Evolutionary conservation across 2,329 filamentous ascomycete species (phyloP), one percentile per base, ranked within the genome.

Genomic region (Microsporum ferrugineum): DNA sequence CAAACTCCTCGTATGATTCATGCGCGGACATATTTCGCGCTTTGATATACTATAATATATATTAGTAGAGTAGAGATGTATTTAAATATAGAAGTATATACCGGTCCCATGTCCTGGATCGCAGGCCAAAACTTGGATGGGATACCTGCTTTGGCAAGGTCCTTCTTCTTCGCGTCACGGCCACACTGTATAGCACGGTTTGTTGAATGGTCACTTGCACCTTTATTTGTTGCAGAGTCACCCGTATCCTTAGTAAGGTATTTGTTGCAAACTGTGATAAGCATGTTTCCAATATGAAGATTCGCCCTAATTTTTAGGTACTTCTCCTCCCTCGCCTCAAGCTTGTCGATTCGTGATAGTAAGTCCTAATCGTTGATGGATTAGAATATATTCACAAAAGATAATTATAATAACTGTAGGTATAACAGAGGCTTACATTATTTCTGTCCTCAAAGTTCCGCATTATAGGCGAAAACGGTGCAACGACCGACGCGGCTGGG

Each of bases 51-150:
- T 53, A 53, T 53, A 53, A 34, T 31, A 51, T 51, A 51, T 51
- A 53, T 53, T 53, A 53, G 47, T 23, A 53, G 47, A 53, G 47
- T 53, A 53, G 47, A 53, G 47, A 34, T 53, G 47, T 53, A 53
- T 33, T 34, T 53, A 34, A 34, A 53, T 53, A 53, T 53, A 34
- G 47, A 53, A 53, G 29, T 53, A 53, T 53, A 53, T 53, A 53
- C 47, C 10, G 47, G 47, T 34, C 47, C 47, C 47, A 51, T 53
- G 47, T 53, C 27, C 47, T 53, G 47, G 31, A 34, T 31, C 31
- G 47, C 47, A 53, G 47, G 47, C 47, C 47, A 53, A 53, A 53
- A 53, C 47, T 53, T 53, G 27, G 47, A 53, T 17, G 29, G 47
- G 7, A 53, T 53, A 34, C 47, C 47, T 53, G 47, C 47, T 34